Conservation (phyloP, 495 filamentous ascomycete species). For the Aspergillus diversus region DNA sequence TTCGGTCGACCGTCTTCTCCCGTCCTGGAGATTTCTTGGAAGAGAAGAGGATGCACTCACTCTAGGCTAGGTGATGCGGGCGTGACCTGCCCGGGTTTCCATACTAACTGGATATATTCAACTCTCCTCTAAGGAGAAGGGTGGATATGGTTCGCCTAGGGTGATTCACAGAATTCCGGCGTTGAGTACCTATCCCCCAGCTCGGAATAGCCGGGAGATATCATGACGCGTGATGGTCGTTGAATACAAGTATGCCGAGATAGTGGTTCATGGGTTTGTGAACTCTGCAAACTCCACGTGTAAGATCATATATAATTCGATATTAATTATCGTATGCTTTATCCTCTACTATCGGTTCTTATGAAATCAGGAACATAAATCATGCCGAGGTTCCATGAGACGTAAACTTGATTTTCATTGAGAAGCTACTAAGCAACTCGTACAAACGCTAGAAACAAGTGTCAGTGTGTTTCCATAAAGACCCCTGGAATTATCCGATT, state of each 20-base stretch:
- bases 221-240: neutral
- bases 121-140: too few species aligned
- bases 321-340: neutral
- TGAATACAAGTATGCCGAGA: too few species aligned
- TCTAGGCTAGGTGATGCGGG: too few species aligned
- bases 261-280: too few species aligned
- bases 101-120: too few species aligned
- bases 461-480: neutral
- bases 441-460: constrained; percentile 33
- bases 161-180: too few species aligned
- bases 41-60: too few species aligned
- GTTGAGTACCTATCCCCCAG: neutral
- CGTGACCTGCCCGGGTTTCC: too few species aligned
- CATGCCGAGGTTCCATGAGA: neutral
- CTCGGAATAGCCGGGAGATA: neutral
- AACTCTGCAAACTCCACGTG: neutral
- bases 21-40: too few species aligned
- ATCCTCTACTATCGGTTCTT: neutral
- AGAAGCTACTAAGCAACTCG: constrained; percentile 24
- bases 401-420: neutral
- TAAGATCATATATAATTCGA: neutral
- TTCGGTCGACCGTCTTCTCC: too few species aligned
- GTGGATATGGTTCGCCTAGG: too few species aligned
- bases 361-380: neutral
- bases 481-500: neutral